Evolutionary conservation across 805 yeast species (phyloP).

Genomic region (Nakazawaea molendinolei): DNA sequence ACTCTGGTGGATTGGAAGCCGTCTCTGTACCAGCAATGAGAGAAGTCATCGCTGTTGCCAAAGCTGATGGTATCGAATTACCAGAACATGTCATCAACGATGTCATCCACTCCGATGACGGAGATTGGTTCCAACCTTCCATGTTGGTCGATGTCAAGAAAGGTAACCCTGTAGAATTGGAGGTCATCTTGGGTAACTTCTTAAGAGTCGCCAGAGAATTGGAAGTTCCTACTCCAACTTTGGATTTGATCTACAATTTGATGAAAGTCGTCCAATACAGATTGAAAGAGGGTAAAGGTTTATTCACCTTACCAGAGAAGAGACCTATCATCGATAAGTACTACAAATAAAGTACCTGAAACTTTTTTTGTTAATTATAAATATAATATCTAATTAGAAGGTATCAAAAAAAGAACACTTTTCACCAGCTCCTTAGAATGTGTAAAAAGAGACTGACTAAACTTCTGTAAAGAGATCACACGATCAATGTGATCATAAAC

Average conservation of each 20-base stretch:
- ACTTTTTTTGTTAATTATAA: too few relatives aligned
- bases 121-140: conserved; percentile 58
- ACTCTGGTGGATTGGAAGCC: conserved; percentile 32
- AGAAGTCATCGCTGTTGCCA: conserved; percentile 61
- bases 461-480: too few relatives aligned
- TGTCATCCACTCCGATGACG: conserved; percentile 54
- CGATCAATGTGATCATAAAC: too few relatives aligned
- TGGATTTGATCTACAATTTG: conserved; percentile 50
- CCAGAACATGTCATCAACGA: conserved; percentile 40
- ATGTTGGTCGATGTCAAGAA: conserved; percentile 66
- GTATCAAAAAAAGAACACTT: too few relatives aligned
- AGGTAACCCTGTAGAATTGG: conserved; percentile 64
- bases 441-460: too few relatives aligned
- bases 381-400: too few relatives aligned
- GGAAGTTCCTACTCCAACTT: conserved; percentile 50
- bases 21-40: conserved; percentile 56
- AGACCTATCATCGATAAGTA: conserved; percentile 26
- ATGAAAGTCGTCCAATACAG: conserved; percentile 55
- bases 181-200: conserved; percentile 65
- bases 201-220: conserved; percentile 41
- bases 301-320: conserved; percentile 33
- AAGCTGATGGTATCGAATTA: conserved; percentile 55
- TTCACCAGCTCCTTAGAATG: too few relatives aligned
- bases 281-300: conserved; percentile 51
- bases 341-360: conserved; percentile 13